Base-by-base conservation (phyloP, 1,139 yeast species). In the Blastobotrys capitulatus region DNA sequence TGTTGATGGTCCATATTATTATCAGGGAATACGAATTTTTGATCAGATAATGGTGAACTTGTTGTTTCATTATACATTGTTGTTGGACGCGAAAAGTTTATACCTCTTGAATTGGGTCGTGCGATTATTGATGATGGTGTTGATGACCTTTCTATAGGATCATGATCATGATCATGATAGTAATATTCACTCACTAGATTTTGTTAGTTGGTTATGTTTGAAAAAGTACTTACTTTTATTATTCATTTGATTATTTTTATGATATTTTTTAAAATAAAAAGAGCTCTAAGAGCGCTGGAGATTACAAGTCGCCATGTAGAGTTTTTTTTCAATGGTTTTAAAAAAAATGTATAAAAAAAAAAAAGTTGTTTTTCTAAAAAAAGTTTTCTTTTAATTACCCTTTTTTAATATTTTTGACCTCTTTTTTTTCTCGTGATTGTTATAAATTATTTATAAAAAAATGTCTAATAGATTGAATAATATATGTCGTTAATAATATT, bases 11-110 rank as follows among this genome's bases (percentile, higher is more conserved):
- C 48, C 35, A 29, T 12, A 46, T 25, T 26, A 43, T 15, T 18
- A 47, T 39, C 27, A 42, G 46, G 18, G 42, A 36, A 10, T 46
- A 38, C 2, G 43, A 46, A 32, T 27, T 48, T 44, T 34, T 41
- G 7, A 18, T 42, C 45, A 4, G 38, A 32, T 31, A 12, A 20
- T 12, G 45, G 45, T 16, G 44, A 41, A n/a, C 26, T 37, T 8
- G 40, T 20, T 4, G 32, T 29, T 37, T 37, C 32, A 20, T 55
- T 56, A 49, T 57, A 59, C 43, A 58, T 51, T 9, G 61, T 59
- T 26, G 60, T 51, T 1, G 61, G 61, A 26, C 61, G 52, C 9
- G 61, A 57, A 42, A 58, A 58, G 52, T 58, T 58, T 35, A 56
- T 42, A 6, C 55, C 52, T 15, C 57, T 49, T 16, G 57, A 54